Evolutionary conservation across 1,284 basidiomycete genomes (phyloP).

Genomic region (Rugosomyces carneus): DNA sequence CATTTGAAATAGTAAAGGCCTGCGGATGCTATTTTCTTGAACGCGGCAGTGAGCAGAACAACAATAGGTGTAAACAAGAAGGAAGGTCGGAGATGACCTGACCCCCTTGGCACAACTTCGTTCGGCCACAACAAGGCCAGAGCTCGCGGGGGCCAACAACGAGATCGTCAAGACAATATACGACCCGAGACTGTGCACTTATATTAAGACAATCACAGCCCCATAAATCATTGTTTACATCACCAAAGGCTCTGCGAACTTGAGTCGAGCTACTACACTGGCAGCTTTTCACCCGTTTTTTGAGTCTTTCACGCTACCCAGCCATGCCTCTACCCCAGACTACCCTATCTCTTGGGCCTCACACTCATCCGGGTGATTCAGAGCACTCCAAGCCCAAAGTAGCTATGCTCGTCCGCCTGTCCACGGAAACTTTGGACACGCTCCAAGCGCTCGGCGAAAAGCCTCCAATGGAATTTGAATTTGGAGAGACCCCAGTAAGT

Average conservation of each 20-base stretch:
- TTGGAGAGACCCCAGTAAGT: constrained; percentile 52
- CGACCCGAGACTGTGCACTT: neutral
- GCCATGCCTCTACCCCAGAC: constrained; percentile 60
- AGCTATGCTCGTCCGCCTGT: constrained; percentile 68
- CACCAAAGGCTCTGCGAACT: neutral
- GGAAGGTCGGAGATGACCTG: constrained; percentile 1
- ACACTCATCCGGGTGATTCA: constrained; percentile 45
- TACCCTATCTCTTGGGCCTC: constrained; percentile 51
- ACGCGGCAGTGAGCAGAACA: constrained; percentile 1
- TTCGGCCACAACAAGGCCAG: constrained; percentile 2
- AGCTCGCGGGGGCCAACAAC: neutral
- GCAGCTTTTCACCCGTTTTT: too few relatives aligned
- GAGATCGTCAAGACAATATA: constrained; percentile 1
- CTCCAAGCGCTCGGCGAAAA: constrained; percentile 44
- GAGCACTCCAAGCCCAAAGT: constrained; percentile 56
- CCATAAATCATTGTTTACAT: neutral
- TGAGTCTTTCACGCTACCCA: neutral
- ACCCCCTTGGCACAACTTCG: neutral
- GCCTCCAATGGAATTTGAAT: constrained; percentile 50
- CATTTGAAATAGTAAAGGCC: constrained; percentile 42
- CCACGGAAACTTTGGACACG: constrained; percentile 60
- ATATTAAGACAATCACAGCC: too few relatives aligned
- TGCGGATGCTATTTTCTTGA: neutral
- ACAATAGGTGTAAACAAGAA: constrained; percentile 11
- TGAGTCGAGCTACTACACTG: too few relatives aligned